Base-by-base conservation (phyloP, 805 yeast genomes). In the Kazachstania martiniae region DNA sequence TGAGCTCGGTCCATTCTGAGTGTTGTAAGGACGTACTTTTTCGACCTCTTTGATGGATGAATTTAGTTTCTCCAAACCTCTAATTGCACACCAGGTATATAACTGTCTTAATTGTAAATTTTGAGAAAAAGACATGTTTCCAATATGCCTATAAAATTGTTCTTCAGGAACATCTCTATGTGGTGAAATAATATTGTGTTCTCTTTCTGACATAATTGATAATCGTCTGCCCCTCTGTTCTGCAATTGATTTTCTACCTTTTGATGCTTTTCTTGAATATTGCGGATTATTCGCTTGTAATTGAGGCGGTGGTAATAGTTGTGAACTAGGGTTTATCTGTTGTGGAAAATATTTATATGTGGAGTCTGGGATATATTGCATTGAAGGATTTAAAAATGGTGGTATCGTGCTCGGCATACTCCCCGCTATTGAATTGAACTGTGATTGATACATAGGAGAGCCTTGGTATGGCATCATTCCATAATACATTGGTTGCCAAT, bases 61-160 rank as follows among this genome's bases (percentile, higher is more conserved):
- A 23, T 18, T 4, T 8, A 18, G 8, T 22, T 40, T 36, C 28
- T 45, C 41, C 15, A 48, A 29, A 2, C 49, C 28, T 22, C 56
- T 42, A 12, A 49, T 47, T 7, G 52, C 35, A 34, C 60, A 53
- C 60, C 60, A 55, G 25, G 41, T 47, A 36, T 51, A 52, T 14
- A 55, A 42, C 31, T 53, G 57, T 35, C 47, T 45, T 29, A 55
- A 39, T 34, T 50, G 56, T 28, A 50, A 34, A 25, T 46, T 41
- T 27, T 46, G 42, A 8, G 49, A 55, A 31, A 47, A 46, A 6
- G 51, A 46, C 5, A 46, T 41, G 29, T 53, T 41, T 3, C 51
- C 56, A 18, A 53, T 38, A 36, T 53, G 56, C 32, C 53, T 47
- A 32, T 53, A 54, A 31, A 51, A 55, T 29, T 53, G 53, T 18